These are phyloP conservation scores for Colletotrichum acutatum DNA, from an alignment of 2,329 filamentous ascomycete genomes.

Conservation along the genomic window DNA sequence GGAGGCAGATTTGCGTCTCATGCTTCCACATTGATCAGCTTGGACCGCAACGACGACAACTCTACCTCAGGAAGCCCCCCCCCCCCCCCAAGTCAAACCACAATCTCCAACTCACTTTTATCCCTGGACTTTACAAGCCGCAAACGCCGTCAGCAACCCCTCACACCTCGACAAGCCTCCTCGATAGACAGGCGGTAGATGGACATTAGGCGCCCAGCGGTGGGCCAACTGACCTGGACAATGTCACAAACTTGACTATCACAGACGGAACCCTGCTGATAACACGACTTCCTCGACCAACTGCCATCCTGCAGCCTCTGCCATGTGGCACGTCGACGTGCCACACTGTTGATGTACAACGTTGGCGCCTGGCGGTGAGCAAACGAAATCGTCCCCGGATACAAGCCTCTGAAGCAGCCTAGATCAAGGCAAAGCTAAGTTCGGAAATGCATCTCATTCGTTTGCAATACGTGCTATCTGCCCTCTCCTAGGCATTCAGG, in stretches of 20 bases:
- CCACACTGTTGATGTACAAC: no score
- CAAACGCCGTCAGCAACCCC: background rate
- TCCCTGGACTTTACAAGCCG: background rate
- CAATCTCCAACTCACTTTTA: background rate
- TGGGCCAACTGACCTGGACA: background rate
- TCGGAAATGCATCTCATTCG: background rate
- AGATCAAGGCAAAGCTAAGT: background rate
- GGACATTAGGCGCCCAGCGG: background rate
- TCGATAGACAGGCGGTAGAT: background rate
- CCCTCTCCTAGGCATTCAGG: background rate
- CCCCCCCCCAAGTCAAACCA: background rate
- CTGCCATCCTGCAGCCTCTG: background rate
- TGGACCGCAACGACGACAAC: background rate
- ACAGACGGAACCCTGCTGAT: slow-evolving; percentile 13
- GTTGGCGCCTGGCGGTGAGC: slow-evolving; percentile 10
- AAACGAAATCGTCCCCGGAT: background rate
- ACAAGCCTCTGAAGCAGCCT: slow-evolving; percentile 1
- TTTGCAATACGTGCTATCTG: background rate
- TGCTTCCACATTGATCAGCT: background rate
- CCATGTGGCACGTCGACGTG: background rate
- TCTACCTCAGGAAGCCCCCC: background rate
- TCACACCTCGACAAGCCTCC: background rate
- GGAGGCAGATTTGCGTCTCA: background rate
- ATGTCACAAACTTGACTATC: background rate
- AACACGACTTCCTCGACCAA: background rate